Conservation (phyloP, 2,329 filamentous ascomycete species). For the Aspergillus hortae region DNA sequence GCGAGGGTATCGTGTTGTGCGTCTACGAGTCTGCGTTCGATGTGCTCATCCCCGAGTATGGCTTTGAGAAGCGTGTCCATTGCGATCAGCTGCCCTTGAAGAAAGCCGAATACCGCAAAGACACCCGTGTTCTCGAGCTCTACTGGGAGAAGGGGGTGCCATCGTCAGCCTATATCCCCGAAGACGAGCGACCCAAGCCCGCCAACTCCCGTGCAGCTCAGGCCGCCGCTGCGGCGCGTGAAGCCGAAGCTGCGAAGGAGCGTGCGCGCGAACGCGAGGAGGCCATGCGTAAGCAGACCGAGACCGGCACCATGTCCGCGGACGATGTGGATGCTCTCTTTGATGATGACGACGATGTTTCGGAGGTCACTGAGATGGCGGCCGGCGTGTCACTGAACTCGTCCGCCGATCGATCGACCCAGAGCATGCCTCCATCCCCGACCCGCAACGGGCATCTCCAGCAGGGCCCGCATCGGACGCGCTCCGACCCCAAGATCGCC, state of each 20-base stretch:
- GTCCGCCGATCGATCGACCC: slow-evolving; percentile 75
- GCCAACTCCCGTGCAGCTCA: slow-evolving; percentile 71
- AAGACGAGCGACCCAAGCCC: slow-evolving; percentile 91
- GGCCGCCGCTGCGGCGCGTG: slow-evolving; percentile 70
- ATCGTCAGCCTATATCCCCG: slow-evolving; percentile 91
- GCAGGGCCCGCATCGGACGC: slow-evolving; percentile 75
- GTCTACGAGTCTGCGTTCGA: slow-evolving; percentile 99
- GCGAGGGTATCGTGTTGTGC: slow-evolving; percentile 91
- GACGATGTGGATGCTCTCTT: slow-evolving; percentile 95
- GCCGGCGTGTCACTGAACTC: slow-evolving; percentile 79
- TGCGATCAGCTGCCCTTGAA: slow-evolving; percentile 95
- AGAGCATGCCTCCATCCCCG: slow-evolving; percentile 91
- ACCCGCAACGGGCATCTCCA: slow-evolving; percentile 67
- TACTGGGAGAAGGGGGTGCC: slow-evolving; percentile 99
- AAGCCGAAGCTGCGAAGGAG: slow-evolving; percentile 78
- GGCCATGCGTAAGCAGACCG: slow-evolving; percentile 85
- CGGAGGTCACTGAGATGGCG: slow-evolving; percentile 85
- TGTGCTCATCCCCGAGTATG: slow-evolving; percentile 95
- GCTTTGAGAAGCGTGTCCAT: slow-evolving; percentile 98
- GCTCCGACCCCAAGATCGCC: slow-evolving; percentile 89
- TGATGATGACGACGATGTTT: slow-evolving; percentile 83
- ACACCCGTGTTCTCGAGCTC: slow-evolving; percentile 86
- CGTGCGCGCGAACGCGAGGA: slow-evolving; percentile 85
- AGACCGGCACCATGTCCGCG: slow-evolving; percentile 89
- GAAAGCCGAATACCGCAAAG: slow-evolving; percentile 99